Evolutionary conservation across 768 basidiomycete species (phyloP).

Genomic region (Tylopilus balloui): DNA sequence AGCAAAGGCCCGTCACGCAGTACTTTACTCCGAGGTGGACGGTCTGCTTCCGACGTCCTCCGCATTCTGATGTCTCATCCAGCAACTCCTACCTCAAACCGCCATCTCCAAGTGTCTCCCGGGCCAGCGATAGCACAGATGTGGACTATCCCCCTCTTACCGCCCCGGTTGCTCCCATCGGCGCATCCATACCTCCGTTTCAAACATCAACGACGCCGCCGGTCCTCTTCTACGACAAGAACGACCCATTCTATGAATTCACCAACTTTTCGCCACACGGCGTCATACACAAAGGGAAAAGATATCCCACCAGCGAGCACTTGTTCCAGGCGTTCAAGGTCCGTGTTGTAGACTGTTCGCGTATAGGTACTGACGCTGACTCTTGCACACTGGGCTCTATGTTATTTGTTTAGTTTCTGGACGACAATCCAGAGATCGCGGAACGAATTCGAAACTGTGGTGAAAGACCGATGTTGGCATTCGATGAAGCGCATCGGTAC

Average conservation of each 20-base stretch:
- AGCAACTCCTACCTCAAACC: slow-evolving; percentile 17
- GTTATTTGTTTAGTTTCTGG: slow-evolving; percentile 46
- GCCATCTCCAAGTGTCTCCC: slow-evolving; percentile 4
- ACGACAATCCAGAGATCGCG: slow-evolving; percentile 55
- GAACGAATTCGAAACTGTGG: slow-evolving; percentile 66
- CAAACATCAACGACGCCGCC: slow-evolving; percentile 28
- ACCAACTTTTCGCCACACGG: slow-evolving; percentile 71
- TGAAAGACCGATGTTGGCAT: slow-evolving; percentile 57
- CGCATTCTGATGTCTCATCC: not conserved
- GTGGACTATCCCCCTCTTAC: slow-evolving; percentile 32
- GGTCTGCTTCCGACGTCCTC: not conserved
- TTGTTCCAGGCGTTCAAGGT: slow-evolving; percentile 75
- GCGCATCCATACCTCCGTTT: slow-evolving; percentile 30
- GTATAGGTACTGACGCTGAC: not conserved
- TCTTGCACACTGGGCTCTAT: slow-evolving; percentile 1
- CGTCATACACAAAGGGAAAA: slow-evolving; percentile 56
- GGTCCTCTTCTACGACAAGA: slow-evolving; percentile 62
- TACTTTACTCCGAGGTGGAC: slow-evolving; percentile 23
- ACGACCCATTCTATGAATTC: slow-evolving; percentile 63
- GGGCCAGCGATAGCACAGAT: slow-evolving; percentile 10
- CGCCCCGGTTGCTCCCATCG: slow-evolving; percentile 26
- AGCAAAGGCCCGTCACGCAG: slow-evolving; percentile 23
- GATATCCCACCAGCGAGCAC: slow-evolving; percentile 74
- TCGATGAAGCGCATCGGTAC: slow-evolving; percentile 63
- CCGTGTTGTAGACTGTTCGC: not conserved